Conservation (phyloP, 2,329 filamentous ascomycete species). For the Sporothrix curviconia region DNA sequence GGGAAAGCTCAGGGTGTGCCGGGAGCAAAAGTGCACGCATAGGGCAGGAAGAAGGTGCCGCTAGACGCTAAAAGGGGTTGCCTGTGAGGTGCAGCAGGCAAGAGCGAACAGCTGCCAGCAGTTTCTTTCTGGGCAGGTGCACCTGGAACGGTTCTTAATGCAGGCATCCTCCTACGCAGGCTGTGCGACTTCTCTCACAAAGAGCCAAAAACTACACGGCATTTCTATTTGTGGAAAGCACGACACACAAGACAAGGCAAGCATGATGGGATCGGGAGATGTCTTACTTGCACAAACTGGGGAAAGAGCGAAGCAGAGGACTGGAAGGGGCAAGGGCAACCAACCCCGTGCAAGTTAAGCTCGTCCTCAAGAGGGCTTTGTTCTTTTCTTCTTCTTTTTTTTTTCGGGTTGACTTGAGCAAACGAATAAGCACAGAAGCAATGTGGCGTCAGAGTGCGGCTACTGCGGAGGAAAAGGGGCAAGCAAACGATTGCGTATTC, state of each 20-base stretch:
- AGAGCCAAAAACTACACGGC: no score
- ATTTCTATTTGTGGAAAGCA: background rate
- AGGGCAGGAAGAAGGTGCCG: background rate
- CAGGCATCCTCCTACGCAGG: no score
- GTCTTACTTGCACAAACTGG: no score
- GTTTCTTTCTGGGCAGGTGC: no score
- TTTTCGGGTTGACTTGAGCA: no score
- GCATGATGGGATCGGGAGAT: no score
- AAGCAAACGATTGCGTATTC: slow-evolving; percentile 8
- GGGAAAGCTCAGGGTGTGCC: slow-evolving; percentile 7
- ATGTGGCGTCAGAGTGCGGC: background rate
- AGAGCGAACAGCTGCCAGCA: no score
- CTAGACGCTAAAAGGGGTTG: slow-evolving; percentile 3
- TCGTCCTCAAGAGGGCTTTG: no score
- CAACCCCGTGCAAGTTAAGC: background rate
- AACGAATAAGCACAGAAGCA: no score
- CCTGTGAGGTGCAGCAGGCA: background rate
- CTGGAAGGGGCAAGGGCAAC: background rate
- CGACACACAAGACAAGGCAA: background rate
- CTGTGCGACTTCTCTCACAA: no score
- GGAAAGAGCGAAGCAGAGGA: background rate
- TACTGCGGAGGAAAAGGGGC: slow-evolving; percentile 13
- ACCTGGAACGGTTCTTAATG: no score
- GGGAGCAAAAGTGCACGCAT: background rate
- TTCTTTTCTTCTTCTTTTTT: no score